These are phyloP conservation scores for Epichloe glyceriae DNA, from an alignment of 2,329 filamentous ascomycete species.

Conservation along the genomic window DNA sequence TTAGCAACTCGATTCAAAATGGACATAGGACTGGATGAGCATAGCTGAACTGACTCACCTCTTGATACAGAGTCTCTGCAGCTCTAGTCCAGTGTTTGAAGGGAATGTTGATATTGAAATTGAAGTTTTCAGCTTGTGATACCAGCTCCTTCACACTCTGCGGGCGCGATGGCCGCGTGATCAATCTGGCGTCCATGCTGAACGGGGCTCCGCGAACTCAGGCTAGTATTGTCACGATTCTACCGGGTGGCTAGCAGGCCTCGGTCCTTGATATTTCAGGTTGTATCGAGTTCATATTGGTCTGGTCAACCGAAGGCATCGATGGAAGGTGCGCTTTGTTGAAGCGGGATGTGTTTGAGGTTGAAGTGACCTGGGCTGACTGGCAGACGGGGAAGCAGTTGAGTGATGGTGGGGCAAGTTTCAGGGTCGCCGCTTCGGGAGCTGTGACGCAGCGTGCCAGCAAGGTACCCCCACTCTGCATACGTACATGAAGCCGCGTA, in stretches of 20 bases:
- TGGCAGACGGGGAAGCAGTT: background rate
- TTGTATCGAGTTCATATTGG: slow-evolving; percentile 1
- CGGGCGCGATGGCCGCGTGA: slow-evolving; percentile 36
- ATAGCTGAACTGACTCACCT: slow-evolving; percentile 41
- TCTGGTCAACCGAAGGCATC: background rate
- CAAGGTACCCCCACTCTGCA: too few species aligned
- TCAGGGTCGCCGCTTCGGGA: background rate
- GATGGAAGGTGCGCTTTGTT: background rate
- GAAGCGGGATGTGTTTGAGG: background rate
- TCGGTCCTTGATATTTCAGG: background rate
- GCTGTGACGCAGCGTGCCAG: background rate
- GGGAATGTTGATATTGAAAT: slow-evolving; percentile 64
- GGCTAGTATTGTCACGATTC: background rate
- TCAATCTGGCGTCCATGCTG: slow-evolving; percentile 16
- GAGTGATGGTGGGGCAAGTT: background rate
- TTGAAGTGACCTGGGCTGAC: background rate
- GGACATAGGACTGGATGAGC: background rate
- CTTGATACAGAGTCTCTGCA: slow-evolving; percentile 64
- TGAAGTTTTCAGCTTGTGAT: slow-evolving; percentile 62
- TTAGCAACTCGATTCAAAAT: background rate
- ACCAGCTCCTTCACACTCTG: slow-evolving; percentile 64
- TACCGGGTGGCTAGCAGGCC: background rate
- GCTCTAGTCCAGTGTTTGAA: slow-evolving; percentile 74
- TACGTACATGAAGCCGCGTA: too few species aligned
- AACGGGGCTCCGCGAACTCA: background rate